phyloP scores from a whole-genome alignment of 805 yeast genomes.

The Kluyveromyces lactis region DNA sequence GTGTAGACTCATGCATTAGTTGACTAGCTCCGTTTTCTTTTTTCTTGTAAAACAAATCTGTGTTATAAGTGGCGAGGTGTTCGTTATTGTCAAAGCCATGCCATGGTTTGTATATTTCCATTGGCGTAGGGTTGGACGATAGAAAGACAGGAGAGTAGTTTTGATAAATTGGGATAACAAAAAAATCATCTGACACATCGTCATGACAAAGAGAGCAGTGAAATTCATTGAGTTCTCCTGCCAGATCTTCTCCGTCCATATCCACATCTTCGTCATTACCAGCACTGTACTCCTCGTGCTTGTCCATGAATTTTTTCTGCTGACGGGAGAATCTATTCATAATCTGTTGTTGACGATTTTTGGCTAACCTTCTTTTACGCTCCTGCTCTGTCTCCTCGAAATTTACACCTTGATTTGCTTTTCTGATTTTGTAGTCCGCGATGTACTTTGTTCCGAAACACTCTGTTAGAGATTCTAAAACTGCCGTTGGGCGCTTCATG shows the following conservation, averaged over 20 bases:
- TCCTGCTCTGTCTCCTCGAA: slow-evolving; percentile 47
- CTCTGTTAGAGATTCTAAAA: slow-evolving; percentile 43
- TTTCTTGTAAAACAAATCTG: slow-evolving; percentile 13
- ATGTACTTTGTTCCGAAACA: slow-evolving; percentile 53
- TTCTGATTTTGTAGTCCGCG: slow-evolving; percentile 40
- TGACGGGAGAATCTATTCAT: slow-evolving; percentile 59
- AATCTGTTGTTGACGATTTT: slow-evolving; percentile 52
- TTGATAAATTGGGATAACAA: slow-evolving; percentile 52
- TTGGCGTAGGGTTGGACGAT: slow-evolving; percentile 22
- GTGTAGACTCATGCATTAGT: slow-evolving; percentile 7
- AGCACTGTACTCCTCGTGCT: slow-evolving; percentile 32
- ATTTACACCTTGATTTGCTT: slow-evolving; percentile 31
- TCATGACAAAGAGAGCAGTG: slow-evolving; percentile 58
- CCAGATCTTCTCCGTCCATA: slow-evolving; percentile 28
- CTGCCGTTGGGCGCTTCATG: slow-evolving; percentile 36
- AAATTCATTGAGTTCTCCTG: slow-evolving; percentile 14
- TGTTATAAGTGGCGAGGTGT: slow-evolving; percentile 14
- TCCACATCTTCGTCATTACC: slow-evolving; percentile 37
- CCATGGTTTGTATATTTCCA: slow-evolving; percentile 25
- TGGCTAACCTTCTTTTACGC: slow-evolving; percentile 47
- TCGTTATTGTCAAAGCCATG: slow-evolving; percentile 22
- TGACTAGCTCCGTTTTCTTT: slow-evolving; percentile 11
- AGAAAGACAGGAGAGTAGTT: slow-evolving; percentile 42
- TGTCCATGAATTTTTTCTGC: slow-evolving; percentile 65
- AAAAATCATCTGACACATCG: slow-evolving; percentile 38